Evolutionary conservation across 495 filamentous ascomycete genomes (phyloP).

Genomic region (Penicillium cinerascens): DNA sequence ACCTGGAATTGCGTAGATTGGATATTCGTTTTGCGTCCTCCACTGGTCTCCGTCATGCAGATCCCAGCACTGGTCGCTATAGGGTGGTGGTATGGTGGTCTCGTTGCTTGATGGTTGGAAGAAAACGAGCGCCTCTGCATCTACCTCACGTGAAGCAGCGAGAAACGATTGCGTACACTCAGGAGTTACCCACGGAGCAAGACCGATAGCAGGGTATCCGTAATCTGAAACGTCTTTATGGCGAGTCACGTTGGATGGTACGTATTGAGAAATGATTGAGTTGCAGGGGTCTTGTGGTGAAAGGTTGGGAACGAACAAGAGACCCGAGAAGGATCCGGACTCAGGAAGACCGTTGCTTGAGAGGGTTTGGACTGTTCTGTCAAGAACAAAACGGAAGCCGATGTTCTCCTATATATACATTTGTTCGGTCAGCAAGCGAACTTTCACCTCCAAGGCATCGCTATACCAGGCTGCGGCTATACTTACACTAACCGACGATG

Average conservation of each 20-base stretch:
- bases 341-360: constrained; percentile 55
- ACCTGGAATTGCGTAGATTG: constrained; percentile 81
- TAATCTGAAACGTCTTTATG: constrained; percentile 58
- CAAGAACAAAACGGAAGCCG: constrained; percentile 59
- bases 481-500: constrained; percentile 35
- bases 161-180: constrained; percentile 70
- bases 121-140: constrained; percentile 67
- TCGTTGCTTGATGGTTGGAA: constrained; percentile 59
- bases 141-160: constrained; percentile 52
- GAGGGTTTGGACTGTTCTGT: constrained; percentile 65
- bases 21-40: constrained; percentile 62
- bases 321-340: constrained; percentile 59
- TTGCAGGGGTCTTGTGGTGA: constrained; percentile 53
- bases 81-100: constrained; percentile 56
- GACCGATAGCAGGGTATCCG: constrained; percentile 59
- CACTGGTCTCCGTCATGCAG: constrained; percentile 61
- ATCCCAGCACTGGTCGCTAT: constrained; percentile 58
- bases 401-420: constrained; percentile 49
- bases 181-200: constrained; percentile 83
- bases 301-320: constrained; percentile 80
- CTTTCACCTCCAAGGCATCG: neutral
- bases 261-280: constrained; percentile 49
- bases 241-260: constrained; percentile 74
- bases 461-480: neutral
- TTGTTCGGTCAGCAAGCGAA: neutral